A percentile compares a stretch with the other conserved stretches of the same genome.
Conservation (phyloP, 1,284 basidiomycete species). For the Tylopilus sp. region DNA sequence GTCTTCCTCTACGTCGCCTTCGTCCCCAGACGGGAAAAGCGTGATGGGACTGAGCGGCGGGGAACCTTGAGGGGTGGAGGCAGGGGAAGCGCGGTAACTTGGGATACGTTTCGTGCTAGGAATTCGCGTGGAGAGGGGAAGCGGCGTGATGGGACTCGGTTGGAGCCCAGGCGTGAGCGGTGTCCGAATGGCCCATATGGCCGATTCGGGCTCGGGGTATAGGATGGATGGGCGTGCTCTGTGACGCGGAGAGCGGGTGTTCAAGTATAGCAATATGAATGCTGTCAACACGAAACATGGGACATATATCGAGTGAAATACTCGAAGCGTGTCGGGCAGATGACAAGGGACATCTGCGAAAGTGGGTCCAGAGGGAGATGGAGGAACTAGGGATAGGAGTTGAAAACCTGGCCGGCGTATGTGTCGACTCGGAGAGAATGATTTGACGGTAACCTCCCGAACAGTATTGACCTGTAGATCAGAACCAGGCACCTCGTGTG, state of each 20-base stretch:
- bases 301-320: slow-evolving; percentile 58
- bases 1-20: slow-evolving; percentile 22
- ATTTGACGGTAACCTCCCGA: slow-evolving; percentile 74
- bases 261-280: slow-evolving; percentile 26
- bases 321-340: slow-evolving; percentile 64
- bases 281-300: slow-evolving; percentile 27
- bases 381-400: slow-evolving; percentile 66
- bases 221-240: slow-evolving; percentile 16
- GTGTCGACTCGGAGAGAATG: slow-evolving; percentile 74
- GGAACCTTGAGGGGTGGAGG: slow-evolving; percentile 25
- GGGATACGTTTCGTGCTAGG: slow-evolving; percentile 18
- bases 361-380: slow-evolving; percentile 21
- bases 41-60: slow-evolving; percentile 33
- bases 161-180: slow-evolving; percentile 17
- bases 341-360: slow-evolving; percentile 53
- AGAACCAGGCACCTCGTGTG: slow-evolving; percentile 41
- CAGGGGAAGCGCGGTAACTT: slow-evolving; percentile 27
- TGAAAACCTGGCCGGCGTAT: slow-evolving; percentile 80
- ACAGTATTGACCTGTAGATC: slow-evolving; percentile 30
- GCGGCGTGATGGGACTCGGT: slow-evolving; percentile 20
- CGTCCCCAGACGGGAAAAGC: slow-evolving; percentile 32
- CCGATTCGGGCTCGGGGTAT: slow-evolving; percentile 27
- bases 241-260: slow-evolving; percentile 24
- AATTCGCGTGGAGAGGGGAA: slow-evolving; percentile 25
- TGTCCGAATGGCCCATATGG: slow-evolving; percentile 33